These are phyloP conservation scores for Populus hybrid DNA, from an alignment of 441 rosid genomes.

Conservation along the genomic window DNA sequence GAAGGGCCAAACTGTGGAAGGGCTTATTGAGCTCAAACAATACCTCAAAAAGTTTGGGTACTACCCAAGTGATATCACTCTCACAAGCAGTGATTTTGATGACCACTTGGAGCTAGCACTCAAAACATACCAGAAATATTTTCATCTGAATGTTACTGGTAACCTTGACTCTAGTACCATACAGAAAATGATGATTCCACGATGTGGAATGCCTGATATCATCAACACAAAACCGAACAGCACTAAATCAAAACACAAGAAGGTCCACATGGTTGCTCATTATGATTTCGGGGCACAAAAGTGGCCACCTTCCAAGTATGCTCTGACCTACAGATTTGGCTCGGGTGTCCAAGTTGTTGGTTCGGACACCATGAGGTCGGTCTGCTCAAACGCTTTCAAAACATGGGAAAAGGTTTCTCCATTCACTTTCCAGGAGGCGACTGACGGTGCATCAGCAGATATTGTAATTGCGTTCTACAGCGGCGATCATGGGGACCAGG, in stretches of 20 bases:
- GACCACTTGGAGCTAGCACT: no score
- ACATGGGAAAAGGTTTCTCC: constrained; percentile 7
- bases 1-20: no score
- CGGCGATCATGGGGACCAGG: constrained; percentile 4
- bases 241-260: not conserved
- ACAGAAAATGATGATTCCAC: constrained; percentile 24
- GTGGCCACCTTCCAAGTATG: constrained; percentile 11
- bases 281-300: not conserved
- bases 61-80: no score
- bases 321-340: not conserved
- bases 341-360: not conserved
- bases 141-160: no score
- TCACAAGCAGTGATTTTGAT: no score
- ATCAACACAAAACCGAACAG: not conserved
- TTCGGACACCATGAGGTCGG: not conserved
- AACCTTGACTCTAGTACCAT: no score
- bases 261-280: not conserved
- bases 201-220: constrained; percentile 37
- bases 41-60: no score
- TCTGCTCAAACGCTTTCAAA: constrained; percentile 2
- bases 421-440: not conserved
- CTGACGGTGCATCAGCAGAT: not conserved
- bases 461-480: constrained; percentile 1
- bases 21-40: no score
- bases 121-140: no score